Conservation (phyloP, 768 basidiomycete species). For the Tremella mesenterica region DNA sequence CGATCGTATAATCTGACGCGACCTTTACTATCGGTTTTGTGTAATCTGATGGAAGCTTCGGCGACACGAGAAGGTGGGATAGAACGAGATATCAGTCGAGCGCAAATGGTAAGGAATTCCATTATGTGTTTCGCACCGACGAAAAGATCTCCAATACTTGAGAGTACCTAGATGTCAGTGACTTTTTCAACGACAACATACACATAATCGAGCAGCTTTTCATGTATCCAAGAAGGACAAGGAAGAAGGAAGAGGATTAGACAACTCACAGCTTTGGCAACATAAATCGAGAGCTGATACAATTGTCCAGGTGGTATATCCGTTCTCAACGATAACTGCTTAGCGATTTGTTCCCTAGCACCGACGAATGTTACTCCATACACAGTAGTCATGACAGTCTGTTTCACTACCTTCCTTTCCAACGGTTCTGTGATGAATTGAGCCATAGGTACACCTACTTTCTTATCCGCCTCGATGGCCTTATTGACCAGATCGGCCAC, state of each 20-base stretch:
- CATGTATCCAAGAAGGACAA: neutral
- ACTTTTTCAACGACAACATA: neutral
- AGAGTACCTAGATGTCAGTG: constrained; percentile 52
- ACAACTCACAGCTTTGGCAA: constrained; percentile 60
- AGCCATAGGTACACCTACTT: constrained; percentile 49
- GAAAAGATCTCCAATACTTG: constrained; percentile 84
- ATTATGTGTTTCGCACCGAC: constrained; percentile 85
- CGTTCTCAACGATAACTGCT: constrained; percentile 66
- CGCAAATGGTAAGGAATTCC: constrained; percentile 75
- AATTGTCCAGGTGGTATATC: constrained; percentile 65
- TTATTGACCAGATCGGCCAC: constrained; percentile 79
- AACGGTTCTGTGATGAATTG: constrained; percentile 64
- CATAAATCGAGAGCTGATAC: constrained; percentile 66
- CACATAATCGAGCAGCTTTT: constrained; percentile 3
- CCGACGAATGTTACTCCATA: constrained; percentile 96
- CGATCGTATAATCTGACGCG: constrained; percentile 42
- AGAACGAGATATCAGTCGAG: constrained; percentile 75
- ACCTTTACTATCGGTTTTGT: neutral
- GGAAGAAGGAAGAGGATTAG: neutral
- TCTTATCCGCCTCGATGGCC: constrained; percentile 48
- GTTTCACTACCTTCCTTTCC: constrained; percentile 90
- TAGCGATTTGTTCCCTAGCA: constrained; percentile 88
- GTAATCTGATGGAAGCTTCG: constrained; percentile 9
- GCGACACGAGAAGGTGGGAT: constrained; percentile 56
- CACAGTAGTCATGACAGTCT: constrained; percentile 99